These are phyloP conservation scores for Gaertneriomyces semiglobifer DNA, from an alignment of 192 early-diverging fungal genomes.

Conservation along the genomic window DNA sequence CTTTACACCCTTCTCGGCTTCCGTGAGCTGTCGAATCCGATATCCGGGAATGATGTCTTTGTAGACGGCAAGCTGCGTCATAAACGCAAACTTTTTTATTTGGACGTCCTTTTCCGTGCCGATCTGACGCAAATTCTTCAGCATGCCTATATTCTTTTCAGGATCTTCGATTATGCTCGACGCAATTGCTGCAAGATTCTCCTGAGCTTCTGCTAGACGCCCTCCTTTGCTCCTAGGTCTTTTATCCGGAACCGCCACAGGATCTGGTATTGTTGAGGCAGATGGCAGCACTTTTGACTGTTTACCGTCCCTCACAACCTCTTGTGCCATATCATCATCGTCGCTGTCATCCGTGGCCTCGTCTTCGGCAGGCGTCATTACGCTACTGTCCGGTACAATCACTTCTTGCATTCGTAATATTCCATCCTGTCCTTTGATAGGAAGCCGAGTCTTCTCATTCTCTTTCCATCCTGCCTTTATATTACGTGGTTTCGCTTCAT, in stretches of 20 bases:
- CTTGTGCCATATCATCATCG: slow-evolving; percentile 31
- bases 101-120: slow-evolving; percentile 59
- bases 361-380: neutral
- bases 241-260: slow-evolving; percentile 7
- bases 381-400: slow-evolving; percentile 26
- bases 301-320: neutral
- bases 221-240: slow-evolving; percentile 21
- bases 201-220: slow-evolving; percentile 44
- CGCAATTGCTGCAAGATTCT: slow-evolving; percentile 77
- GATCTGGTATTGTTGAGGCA: neutral
- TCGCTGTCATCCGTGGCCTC: slow-evolving; percentile 1
- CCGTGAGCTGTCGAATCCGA: slow-evolving; percentile 83
- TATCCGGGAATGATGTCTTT: slow-evolving; percentile 94
- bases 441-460: slow-evolving; percentile 57
- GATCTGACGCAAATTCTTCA: slow-evolving; percentile 68
- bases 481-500: slow-evolving; percentile 57
- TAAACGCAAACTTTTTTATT: slow-evolving; percentile 70
- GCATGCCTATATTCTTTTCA: slow-evolving; percentile 64
- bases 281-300: slow-evolving; percentile 23
- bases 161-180: slow-evolving; percentile 77
- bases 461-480: slow-evolving; percentile 52
- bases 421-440: slow-evolving; percentile 67
- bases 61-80: slow-evolving; percentile 90
- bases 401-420: slow-evolving; percentile 43
- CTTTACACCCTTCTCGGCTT: slow-evolving; percentile 67